These are phyloP conservation scores for Discostella stelligera DNA, from an alignment of 352 stramenopile species.

Conservation along the genomic window DNA sequence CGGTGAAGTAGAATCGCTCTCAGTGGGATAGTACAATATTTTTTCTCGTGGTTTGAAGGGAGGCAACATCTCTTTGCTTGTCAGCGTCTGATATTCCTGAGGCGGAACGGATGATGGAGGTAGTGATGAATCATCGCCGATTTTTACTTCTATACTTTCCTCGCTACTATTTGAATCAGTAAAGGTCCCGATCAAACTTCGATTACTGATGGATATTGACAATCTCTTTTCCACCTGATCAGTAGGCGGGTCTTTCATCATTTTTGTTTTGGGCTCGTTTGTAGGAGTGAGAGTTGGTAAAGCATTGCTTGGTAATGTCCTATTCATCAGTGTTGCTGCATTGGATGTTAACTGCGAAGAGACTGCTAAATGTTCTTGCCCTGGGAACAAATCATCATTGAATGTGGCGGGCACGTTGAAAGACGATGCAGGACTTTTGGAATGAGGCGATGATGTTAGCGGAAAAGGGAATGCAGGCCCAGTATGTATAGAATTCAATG, in stretches of 20 bases:
- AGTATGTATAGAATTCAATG: not conserved
- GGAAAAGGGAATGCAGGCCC: slow-evolving; percentile 7
- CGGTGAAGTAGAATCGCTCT: slow-evolving; percentile 1
- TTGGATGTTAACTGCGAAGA: no score
- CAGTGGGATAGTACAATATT: slow-evolving; percentile 24
- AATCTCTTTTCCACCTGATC: no score
- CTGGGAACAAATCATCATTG: not conserved
- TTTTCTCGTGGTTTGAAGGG: slow-evolving; percentile 32
- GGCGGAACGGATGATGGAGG: slow-evolving; percentile 2
- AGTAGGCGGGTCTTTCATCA: no score
- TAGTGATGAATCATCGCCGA: not conserved
- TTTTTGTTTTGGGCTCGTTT: no score
- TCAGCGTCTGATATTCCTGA: slow-evolving; percentile 38
- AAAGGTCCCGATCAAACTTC: slow-evolving; percentile 16
- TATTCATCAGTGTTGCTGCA: no score
- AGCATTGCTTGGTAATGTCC: no score
- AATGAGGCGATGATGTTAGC: not conserved
- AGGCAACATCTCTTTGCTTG: slow-evolving; percentile 37
- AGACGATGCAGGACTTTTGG: not conserved
- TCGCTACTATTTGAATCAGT: slow-evolving; percentile 6
- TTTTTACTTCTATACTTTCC: not conserved
- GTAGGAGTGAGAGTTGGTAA: no score
- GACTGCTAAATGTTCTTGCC: no score
- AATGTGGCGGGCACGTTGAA: slow-evolving; percentile 1
- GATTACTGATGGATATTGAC: not conserved